These are phyloP conservation scores for Termitomyces sp. DNA, from an alignment of 768 basidiomycete genomes.

Conservation along the genomic window DNA sequence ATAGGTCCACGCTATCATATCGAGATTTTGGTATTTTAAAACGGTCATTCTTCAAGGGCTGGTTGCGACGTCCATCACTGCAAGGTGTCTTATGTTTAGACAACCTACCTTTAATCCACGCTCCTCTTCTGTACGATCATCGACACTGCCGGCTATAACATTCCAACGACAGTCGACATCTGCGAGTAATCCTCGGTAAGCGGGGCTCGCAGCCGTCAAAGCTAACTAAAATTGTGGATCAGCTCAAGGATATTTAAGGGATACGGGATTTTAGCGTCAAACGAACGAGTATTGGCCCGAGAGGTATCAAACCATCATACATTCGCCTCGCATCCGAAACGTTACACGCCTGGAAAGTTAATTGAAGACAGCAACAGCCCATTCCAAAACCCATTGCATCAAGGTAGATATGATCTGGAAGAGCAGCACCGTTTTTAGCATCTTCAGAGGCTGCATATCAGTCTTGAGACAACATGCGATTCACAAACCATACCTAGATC, in stretches of 20 bases:
- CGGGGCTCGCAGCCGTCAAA: slow-evolving; percentile 89
- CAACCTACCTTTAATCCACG: slow-evolving; percentile 72
- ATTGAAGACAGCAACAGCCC: slow-evolving; percentile 97
- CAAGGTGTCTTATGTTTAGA: not conserved
- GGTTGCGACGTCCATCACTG: slow-evolving; percentile 1
- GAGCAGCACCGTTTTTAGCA: slow-evolving; percentile 86
- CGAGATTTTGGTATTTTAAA: slow-evolving; percentile 93
- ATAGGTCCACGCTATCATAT: slow-evolving; percentile 94
- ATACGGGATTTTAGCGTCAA: slow-evolving; percentile 4
- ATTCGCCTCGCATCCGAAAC: slow-evolving; percentile 87
- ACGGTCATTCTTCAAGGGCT: slow-evolving; percentile 76
- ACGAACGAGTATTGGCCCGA: slow-evolving; percentile 91
- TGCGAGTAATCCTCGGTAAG: slow-evolving; percentile 91
- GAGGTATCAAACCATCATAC: slow-evolving; percentile 94
- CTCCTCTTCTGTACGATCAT: slow-evolving; percentile 95
- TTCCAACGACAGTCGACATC: slow-evolving; percentile 99
- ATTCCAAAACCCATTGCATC: slow-evolving; percentile 99
- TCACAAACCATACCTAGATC: slow-evolving; percentile 59
- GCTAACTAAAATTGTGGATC: slow-evolving; percentile 61
- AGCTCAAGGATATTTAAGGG: not conserved
- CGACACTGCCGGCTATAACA: slow-evolving; percentile 97
- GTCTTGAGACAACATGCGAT: slow-evolving; percentile 7
- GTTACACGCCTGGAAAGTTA: slow-evolving; percentile 97
- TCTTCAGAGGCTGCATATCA: slow-evolving; percentile 39
- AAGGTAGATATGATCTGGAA: slow-evolving; percentile 90